phyloP scores from a whole-genome alignment of 1,284 basidiomycete genomes.

The Moesziomyces antarcticus region DNA sequence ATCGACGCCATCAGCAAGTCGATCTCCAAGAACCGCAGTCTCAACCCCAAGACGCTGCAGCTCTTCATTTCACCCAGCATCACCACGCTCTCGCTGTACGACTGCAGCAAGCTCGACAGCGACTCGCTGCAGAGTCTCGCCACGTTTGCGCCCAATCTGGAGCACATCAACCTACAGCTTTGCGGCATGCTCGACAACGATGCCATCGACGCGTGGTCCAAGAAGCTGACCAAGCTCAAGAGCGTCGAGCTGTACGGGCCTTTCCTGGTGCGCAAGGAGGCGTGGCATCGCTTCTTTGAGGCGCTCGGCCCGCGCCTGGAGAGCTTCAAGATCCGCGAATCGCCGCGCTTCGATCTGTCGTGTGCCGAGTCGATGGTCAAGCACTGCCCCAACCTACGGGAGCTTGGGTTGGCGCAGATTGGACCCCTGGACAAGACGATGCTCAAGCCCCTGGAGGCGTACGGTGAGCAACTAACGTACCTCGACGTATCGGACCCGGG shows the following conservation, averaged over 20 bases:
- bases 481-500: constrained; percentile 76
- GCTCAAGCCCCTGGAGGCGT: constrained; percentile 58
- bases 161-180: constrained; percentile 76
- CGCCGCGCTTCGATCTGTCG: constrained; percentile 84
- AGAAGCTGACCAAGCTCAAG: constrained; percentile 76
- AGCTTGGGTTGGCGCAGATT: constrained; percentile 82
- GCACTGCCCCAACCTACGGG: constrained; percentile 75
- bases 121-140: constrained; percentile 56
- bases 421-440: constrained; percentile 71
- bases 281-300: constrained; percentile 82
- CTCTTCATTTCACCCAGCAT: constrained; percentile 85
- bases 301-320: constrained; percentile 74
- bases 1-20: constrained; percentile 70
- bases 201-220: constrained; percentile 76
- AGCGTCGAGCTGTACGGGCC: constrained; percentile 86
- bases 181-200: constrained; percentile 85
- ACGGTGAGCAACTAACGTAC: constrained; percentile 71
- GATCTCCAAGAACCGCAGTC: constrained; percentile 83
- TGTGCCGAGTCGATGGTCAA: constrained; percentile 77
- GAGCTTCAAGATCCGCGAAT: constrained; percentile 79
- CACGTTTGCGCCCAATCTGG: constrained; percentile 56
- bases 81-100: constrained; percentile 80
- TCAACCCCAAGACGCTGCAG: constrained; percentile 79
- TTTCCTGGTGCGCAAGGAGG: constrained; percentile 81
- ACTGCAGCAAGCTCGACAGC: constrained; percentile 75